Evolutionary conservation across 768 basidiomycete species (phyloP).

Genomic region (Pisolithus sp.): DNA sequence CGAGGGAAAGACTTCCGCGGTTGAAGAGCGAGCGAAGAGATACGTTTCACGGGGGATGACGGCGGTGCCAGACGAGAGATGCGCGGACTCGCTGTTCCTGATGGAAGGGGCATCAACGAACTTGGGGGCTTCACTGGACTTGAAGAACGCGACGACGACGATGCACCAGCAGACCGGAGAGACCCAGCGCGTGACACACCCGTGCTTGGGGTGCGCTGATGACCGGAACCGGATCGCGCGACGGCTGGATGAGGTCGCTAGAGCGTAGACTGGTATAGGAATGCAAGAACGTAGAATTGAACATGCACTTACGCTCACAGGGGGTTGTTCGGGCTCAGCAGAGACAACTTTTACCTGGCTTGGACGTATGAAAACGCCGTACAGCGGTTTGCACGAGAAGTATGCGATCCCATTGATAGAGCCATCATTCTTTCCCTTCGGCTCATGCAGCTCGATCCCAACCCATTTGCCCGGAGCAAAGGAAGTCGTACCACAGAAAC

Average conservation of each 20-base stretch:
- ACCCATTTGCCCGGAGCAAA: slow-evolving; percentile 93
- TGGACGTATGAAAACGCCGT: slow-evolving; percentile 88
- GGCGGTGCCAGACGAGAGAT: slow-evolving; percentile 27
- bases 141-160: slow-evolving; percentile 56
- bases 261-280: slow-evolving; percentile 3
- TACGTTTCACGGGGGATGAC: slow-evolving; percentile 56
- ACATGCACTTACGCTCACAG: slow-evolving; percentile 18
- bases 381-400: slow-evolving; percentile 67
- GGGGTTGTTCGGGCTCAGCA: slow-evolving; percentile 19
- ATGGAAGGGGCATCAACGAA: slow-evolving; percentile 22
- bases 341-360: slow-evolving; percentile 72
- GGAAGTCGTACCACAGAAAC: slow-evolving; percentile 77
- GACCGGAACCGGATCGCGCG: slow-evolving; percentile 36
- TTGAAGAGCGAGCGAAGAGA: slow-evolving; percentile 39
- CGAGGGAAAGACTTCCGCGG: slow-evolving; percentile 46
- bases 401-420: slow-evolving; percentile 72
- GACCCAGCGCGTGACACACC: slow-evolving; percentile 35
- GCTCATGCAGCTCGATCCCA: slow-evolving; percentile 79
- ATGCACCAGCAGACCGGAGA: slow-evolving; percentile 35
- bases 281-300: background rate
- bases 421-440: slow-evolving; percentile 95
- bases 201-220: slow-evolving; percentile 56
- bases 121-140: slow-evolving; percentile 53
- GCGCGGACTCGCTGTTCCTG: slow-evolving; percentile 21
- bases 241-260: slow-evolving; percentile 21